phyloP scores from a whole-genome alignment of 2,329 filamentous ascomycete genomes.

The Penicillium hesseltinei region DNA sequence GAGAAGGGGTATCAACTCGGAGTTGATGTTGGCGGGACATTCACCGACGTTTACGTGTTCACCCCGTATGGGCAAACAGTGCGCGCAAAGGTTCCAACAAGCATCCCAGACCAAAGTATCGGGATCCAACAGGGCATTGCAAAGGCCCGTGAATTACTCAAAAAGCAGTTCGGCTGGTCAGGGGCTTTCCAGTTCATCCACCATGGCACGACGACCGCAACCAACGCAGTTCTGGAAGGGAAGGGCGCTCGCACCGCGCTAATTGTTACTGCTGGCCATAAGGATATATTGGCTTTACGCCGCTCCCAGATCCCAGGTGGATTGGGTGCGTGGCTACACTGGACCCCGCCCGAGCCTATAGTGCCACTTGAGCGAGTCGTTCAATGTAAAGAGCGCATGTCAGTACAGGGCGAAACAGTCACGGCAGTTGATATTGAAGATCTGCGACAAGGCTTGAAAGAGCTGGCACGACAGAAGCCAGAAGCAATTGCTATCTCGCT shows the following conservation, averaged over 20 bases:
- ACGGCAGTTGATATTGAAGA: constrained; percentile 40
- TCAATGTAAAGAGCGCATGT: constrained; percentile 47
- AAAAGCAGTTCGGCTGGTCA: constrained; percentile 41
- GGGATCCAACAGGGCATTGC: constrained; percentile 48
- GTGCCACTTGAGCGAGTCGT: constrained; percentile 51
- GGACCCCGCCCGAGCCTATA: constrained; percentile 48
- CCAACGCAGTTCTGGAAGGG: constrained; percentile 51
- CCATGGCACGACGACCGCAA: constrained; percentile 51
- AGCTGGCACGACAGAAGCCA: constrained; percentile 41
- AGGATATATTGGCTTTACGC: constrained; percentile 48
- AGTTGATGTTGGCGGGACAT: constrained; percentile 41
- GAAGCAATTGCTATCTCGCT: constrained; percentile 50
- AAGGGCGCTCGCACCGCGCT: constrained; percentile 51
- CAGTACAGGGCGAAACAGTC: constrained; percentile 44
- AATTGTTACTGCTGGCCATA: constrained; percentile 51
- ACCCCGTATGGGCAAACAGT: constrained; percentile 46
- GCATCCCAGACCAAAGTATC: constrained; percentile 48
- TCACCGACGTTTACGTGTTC: constrained; percentile 51
- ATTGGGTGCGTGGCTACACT: constrained; percentile 52
- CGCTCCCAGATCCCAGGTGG: constrained; percentile 53
- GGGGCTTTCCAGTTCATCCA: constrained; percentile 51
- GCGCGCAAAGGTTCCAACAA: constrained; percentile 49
- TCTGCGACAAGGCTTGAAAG: constrained; percentile 40
- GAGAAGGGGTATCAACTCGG: constrained; percentile 22
- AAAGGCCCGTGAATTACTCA: constrained; percentile 42